Percentiles rank a stretch among this genome's conserved stretches.
Conservation (phyloP, 2,329 filamentous ascomycete species). For the Fusarium nanum region DNA sequence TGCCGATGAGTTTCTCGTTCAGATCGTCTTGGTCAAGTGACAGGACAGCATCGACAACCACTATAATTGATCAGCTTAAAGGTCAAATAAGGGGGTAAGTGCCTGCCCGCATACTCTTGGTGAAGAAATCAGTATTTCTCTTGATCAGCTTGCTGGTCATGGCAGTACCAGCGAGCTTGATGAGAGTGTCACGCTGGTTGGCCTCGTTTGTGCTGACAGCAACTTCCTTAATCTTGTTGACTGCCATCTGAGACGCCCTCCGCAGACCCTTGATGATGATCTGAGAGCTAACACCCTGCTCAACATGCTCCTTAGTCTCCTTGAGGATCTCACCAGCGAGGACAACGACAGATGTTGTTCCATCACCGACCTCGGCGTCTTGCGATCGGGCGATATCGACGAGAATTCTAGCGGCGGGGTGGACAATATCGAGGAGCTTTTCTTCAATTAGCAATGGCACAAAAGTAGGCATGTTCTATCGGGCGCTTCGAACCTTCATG, state of each 20-base stretch:
- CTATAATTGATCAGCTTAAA: conserved; percentile 60
- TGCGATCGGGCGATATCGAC: conserved; percentile 98
- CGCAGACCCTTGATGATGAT: conserved; percentile 96
- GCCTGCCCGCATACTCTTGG: conserved; percentile 76
- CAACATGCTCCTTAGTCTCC: conserved; percentile 94
- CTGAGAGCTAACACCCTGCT: conserved; percentile 96
- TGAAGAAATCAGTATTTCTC: conserved; percentile 96
- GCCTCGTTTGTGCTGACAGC: conserved; percentile 84
- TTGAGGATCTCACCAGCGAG: conserved; percentile 97
- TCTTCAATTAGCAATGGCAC: conserved; percentile 12
- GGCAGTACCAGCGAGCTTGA: conserved; percentile 90
- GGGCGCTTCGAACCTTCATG: conserved; percentile 79
- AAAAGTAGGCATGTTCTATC: neutral
- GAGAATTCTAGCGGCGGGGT: conserved; percentile 95
- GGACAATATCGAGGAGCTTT: conserved; percentile 95
- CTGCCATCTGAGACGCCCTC: conserved; percentile 87
- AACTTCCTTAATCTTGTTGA: conserved; percentile 99
- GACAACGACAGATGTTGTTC: conserved; percentile 97
- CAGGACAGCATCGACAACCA: conserved; percentile 97
- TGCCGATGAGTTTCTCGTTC: conserved; percentile 96
- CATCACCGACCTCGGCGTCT: conserved; percentile 98
- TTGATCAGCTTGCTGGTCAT: conserved; percentile 99
- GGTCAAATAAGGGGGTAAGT: neutral
- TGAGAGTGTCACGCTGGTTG: conserved; percentile 87
- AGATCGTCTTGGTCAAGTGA: conserved; percentile 96